Evolutionary conservation across 371 early-diverging fungal genomes (phyloP), one percentile per base, ranked within the genome.

Genomic region (Dinochytrium kinnereticum): DNA sequence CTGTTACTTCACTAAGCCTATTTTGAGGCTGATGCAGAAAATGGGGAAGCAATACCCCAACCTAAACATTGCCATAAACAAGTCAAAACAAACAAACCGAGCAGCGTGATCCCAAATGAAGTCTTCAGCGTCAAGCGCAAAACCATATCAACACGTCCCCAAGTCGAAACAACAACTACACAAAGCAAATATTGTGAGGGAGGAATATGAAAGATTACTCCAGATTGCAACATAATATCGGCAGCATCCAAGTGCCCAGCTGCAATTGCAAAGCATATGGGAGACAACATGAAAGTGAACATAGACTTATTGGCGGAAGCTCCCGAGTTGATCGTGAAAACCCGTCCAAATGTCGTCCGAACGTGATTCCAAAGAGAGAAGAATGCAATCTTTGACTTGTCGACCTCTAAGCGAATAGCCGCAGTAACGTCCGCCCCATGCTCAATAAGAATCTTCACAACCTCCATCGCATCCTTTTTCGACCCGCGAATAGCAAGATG

Each of bases 391-490:
- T 1, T 55, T 34, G 17, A 36, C 64, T 10, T 49, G 40, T 36
- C 69, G 70, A 38, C 61, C 51, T 31, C 70, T 26, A 57, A n/a
- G 5, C 10, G 50, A 44, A 70, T 74, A 5, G 59, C 70, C 0
- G 64, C 70, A 30, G 59, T 70, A 0, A 74, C 64, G 40, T 74
- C 75, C 34, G 65, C 75, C 19, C 75, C 75, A 31, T 61, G 38
- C 13, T 49, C 53, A 7, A 74, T 10, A 3, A 74, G 51, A 19
- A 74, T 37, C n/a, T 59, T 33, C 34, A 74, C 53, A n/a, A 74
- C 69, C 21, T 61, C 36, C 17, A 30, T 24, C 21, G 68, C 53
- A 5, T 51, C 37, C 1, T 50, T 57, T 39, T 69, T 61, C 1
- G 57, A 55, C 24, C 57, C 57, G 3, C 74, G 68, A 31, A 74